Percentiles rank a stretch among this genome's conserved stretches.
phyloP scores from a whole-genome alignment of 2,329 filamentous ascomycete genomes.

The Phialemoniopsis sp. region DNA sequence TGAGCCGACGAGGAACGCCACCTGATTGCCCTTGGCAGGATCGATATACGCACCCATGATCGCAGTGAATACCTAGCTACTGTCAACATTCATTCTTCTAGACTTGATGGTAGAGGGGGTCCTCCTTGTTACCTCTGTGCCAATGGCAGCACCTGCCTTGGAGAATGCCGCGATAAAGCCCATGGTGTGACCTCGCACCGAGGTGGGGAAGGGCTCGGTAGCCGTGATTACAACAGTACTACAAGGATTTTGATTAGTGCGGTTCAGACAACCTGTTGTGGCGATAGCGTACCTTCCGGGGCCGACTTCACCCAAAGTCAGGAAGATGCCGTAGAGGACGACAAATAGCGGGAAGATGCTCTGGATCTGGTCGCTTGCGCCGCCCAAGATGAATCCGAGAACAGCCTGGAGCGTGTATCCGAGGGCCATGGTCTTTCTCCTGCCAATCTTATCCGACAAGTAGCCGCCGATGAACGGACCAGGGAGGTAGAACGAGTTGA shows the following conservation, averaged over 20 bases:
- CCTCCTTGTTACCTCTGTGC: constrained; percentile 20
- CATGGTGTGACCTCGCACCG: constrained; percentile 43
- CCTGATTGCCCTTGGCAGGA: constrained; percentile 39
- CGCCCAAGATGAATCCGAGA: constrained; percentile 45
- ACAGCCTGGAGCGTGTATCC: constrained; percentile 39
- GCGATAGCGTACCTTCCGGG: constrained; percentile 28
- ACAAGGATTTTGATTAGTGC: no score
- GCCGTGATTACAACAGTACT: constrained; percentile 26
- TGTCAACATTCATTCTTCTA: no score
- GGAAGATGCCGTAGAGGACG: constrained; percentile 45
- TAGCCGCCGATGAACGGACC: constrained; percentile 42
- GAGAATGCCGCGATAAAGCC: constrained; percentile 41
- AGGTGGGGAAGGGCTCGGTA: constrained; percentile 45
- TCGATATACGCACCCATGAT: constrained; percentile 40
- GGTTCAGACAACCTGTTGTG: not conserved
- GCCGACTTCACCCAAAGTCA: constrained; percentile 43
- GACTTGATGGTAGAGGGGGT: no score
- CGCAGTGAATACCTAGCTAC: constrained; percentile 20
- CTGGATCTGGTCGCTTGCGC: constrained; percentile 38
- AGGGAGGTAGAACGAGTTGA: constrained; percentile 47
- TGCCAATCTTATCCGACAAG: constrained; percentile 43
- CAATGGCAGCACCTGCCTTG: constrained; percentile 45
- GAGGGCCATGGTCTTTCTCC: constrained; percentile 45
- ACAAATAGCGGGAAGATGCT: constrained; percentile 44
- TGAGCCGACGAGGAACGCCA: constrained; percentile 44